Percentiles rank a stretch among this genome's conserved stretches.
Evolutionary conservation across 176 grass and related monocot species (phyloP).

Genomic region (Chrysopogon serrulatus): DNA sequence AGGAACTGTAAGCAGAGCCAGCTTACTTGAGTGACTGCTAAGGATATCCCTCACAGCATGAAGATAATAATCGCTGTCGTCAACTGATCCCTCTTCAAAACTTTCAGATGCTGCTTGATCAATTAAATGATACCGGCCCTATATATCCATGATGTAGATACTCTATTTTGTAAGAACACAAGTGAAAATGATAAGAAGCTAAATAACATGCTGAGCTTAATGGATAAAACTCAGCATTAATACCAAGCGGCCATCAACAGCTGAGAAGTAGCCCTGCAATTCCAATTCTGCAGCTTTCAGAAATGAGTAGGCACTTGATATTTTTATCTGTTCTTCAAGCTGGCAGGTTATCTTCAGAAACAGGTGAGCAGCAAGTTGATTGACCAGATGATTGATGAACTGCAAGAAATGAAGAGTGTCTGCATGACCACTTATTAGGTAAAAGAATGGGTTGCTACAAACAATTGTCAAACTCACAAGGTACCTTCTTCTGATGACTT

Average conservation of each 20-base stretch:
- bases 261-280: conserved; percentile 69
- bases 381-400: conserved; percentile 85
- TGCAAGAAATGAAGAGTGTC: conserved; percentile 31
- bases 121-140: conserved; percentile 70
- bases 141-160: conserved; percentile 13
- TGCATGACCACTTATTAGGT: neutral
- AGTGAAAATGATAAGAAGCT: conserved; percentile 6
- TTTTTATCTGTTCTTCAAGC: conserved; percentile 54
- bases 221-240: conserved; percentile 1
- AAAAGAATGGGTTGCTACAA: neutral
- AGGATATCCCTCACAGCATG: conserved; percentile 81
- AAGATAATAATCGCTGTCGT: conserved; percentile 79
- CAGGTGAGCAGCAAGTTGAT: conserved; percentile 67
- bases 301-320: conserved; percentile 58
- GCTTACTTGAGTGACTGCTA: conserved; percentile 68
- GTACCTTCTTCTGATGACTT: conserved; percentile 47
- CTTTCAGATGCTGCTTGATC: conserved; percentile 57
- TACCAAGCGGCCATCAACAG: conserved; percentile 62
- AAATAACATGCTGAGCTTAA: neutral
- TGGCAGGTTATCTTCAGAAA: conserved; percentile 83
- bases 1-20: neutral
- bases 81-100: conserved; percentile 83
- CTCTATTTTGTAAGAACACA: conserved; percentile 22
- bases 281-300: conserved; percentile 77
- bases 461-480: neutral